Conservation (phyloP, 2,329 filamentous ascomycete genomes). For the Pyrenophora seminiperda region DNA sequence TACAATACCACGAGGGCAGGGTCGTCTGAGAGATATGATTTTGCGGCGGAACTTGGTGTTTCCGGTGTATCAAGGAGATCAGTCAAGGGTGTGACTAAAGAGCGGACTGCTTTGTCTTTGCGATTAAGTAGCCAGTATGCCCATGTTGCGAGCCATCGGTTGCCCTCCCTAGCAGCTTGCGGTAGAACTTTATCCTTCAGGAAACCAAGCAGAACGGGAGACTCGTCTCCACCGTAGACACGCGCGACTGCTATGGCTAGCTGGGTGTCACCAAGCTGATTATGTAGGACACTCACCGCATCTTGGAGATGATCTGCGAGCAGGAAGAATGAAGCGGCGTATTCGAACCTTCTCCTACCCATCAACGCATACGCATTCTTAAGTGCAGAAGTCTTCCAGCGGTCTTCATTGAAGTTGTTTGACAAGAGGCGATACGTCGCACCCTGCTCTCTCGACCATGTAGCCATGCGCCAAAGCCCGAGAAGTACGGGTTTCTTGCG, state of each 20-base stretch:
- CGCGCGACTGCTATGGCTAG: constrained; percentile 86
- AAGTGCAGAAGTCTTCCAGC: constrained; percentile 85
- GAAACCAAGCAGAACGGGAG: constrained; percentile 72
- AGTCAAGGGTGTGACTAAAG: constrained; percentile 80
- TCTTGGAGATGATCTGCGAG: constrained; percentile 83
- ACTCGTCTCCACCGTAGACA: constrained; percentile 85
- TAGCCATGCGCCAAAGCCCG: constrained; percentile 92
- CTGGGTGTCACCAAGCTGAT: constrained; percentile 86
- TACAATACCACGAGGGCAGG: constrained; percentile 88
- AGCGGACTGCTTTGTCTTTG: constrained; percentile 81
- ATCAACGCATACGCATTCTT: constrained; percentile 97
- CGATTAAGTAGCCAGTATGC: constrained; percentile 89
- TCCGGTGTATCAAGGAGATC: constrained; percentile 71
- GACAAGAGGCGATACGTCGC: constrained; percentile 78
- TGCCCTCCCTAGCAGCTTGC: constrained; percentile 77
- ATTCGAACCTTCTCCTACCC: constrained; percentile 88
- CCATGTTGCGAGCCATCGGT: constrained; percentile 95
- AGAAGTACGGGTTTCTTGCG: constrained; percentile 88
- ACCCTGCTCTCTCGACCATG: constrained; percentile 82
- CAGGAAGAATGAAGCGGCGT: constrained; percentile 94
- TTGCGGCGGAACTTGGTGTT: constrained; percentile 72
- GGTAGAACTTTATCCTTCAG: constrained; percentile 80
- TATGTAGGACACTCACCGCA: constrained; percentile 83
- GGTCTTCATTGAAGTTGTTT: constrained; percentile 87
- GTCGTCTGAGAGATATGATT: constrained; percentile 86